phyloP scores from a whole-genome alignment of 2,329 filamentous ascomycete species.

The Esteya vermicola region DNA sequence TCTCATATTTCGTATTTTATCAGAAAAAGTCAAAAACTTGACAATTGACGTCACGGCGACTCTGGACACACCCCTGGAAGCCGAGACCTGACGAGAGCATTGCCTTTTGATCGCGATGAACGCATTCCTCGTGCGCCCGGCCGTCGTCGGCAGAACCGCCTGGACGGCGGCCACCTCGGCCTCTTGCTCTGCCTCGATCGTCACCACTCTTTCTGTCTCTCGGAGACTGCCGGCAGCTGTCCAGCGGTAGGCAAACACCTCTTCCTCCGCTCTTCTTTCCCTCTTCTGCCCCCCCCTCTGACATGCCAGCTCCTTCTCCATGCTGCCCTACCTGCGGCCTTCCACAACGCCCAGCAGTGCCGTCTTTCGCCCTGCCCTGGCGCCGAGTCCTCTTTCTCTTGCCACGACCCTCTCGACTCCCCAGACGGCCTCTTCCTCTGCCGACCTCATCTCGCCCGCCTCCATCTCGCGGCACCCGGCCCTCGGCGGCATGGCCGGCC shows the following conservation, averaged over 20 bases:
- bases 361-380: constrained; percentile 4
- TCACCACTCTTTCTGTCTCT: neutral
- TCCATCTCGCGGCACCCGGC: constrained; percentile 39
- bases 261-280: neutral
- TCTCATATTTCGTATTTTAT: neutral
- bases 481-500: constrained; percentile 24
- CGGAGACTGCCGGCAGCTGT: neutral
- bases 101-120: no score
- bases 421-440: constrained; percentile 13
- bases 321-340: constrained; percentile 9
- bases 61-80: no score
- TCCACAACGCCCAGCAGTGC: constrained; percentile 3
- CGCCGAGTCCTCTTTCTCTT: neutral
- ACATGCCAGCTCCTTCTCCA: constrained; percentile 16
- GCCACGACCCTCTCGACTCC: constrained; percentile 4
- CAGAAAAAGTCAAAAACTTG: neutral
- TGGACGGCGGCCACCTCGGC: neutral
- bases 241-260: no score
- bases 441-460: constrained; percentile 29
- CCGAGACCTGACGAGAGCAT: no score
- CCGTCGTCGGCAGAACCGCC: neutral
- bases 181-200: neutral
- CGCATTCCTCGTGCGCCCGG: neutral
- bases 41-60: neutral
- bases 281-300: neutral